Percentiles rank a stretch among this genome's conserved stretches.
Evolutionary conservation across 2,329 filamentous ascomycete genomes (phyloP).

Genomic region (Ophiocordyceps robertsii): DNA sequence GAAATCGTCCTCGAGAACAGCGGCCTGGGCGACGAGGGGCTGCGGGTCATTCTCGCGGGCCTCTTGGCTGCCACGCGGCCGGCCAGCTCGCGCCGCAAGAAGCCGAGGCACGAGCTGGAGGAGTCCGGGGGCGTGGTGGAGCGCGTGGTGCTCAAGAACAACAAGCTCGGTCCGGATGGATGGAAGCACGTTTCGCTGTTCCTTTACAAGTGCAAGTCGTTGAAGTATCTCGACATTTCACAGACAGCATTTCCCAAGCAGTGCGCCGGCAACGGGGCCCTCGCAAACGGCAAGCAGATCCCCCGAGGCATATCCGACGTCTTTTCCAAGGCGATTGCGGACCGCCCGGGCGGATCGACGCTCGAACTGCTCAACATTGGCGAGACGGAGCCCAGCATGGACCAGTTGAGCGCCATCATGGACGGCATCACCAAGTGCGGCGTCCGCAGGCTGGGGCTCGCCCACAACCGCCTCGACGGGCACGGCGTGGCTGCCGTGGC

Average conservation of each 20-base stretch:
- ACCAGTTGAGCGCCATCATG: constrained; percentile 63
- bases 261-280: constrained; percentile 11
- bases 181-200: constrained; percentile 90
- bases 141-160: constrained; percentile 79
- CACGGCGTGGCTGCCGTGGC: constrained; percentile 65
- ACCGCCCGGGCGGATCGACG: constrained; percentile 60
- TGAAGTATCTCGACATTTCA: constrained; percentile 78
- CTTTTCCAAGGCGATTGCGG: constrained; percentile 61
- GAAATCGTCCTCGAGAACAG: constrained; percentile 81
- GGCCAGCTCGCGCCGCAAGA: constrained; percentile 35
- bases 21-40: constrained; percentile 72
- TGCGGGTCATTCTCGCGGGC: constrained; percentile 76
- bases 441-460: constrained; percentile 66
- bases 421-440: constrained; percentile 71
- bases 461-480: constrained; percentile 64
- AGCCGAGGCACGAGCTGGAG: constrained; percentile 25
- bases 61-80: constrained; percentile 66
- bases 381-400: constrained; percentile 59
- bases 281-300: constrained; percentile 20
- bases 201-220: constrained; percentile 73
- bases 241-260: constrained; percentile 61
- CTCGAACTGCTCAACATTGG: constrained; percentile 76
- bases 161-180: constrained; percentile 74
- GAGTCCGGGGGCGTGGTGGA: constrained; percentile 64
- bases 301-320: constrained; percentile 37